A percentile compares a stretch with the other conserved stretches of the same genome.
Conservation (phyloP, 495 filamentous ascomycete genomes). For the Penicillium coffeae region DNA sequence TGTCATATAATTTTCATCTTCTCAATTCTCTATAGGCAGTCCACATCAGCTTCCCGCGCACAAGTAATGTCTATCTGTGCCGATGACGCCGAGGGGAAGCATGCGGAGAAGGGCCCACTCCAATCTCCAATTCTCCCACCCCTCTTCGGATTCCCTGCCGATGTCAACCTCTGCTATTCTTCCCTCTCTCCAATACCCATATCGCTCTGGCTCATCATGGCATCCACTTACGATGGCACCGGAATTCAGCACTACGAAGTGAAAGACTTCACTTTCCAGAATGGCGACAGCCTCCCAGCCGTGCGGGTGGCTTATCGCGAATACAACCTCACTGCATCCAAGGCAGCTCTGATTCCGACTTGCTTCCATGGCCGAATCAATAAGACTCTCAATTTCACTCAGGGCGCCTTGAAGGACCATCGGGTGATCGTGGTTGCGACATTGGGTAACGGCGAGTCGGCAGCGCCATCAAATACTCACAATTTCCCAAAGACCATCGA, state of each 20-base stretch:
- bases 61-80: no score
- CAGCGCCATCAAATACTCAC: constrained; percentile 56
- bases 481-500: constrained; percentile 54
- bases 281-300: constrained; percentile 20
- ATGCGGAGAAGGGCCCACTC: no score
- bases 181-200: neutral
- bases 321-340: constrained; percentile 32
- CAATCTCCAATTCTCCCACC: neutral
- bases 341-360: constrained; percentile 42
- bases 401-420: constrained; percentile 46
- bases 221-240: constrained; percentile 3
- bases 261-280: constrained; percentile 36
- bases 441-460: constrained; percentile 64
- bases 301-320: constrained; percentile 42
- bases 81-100: no score
- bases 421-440: constrained; percentile 61
- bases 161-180: neutral
- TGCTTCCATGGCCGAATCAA: constrained; percentile 47
- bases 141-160: neutral
- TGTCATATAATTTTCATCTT: no score
- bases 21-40: no score
- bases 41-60: no score
- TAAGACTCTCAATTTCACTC: constrained; percentile 40
- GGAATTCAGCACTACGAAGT: constrained; percentile 32
- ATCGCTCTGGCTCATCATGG: constrained; percentile 2